Evolutionary conservation across 2,329 filamentous ascomycete species (phyloP), one percentile per base, ranked within the genome.

Genomic region (Fusarium equiseti): DNA sequence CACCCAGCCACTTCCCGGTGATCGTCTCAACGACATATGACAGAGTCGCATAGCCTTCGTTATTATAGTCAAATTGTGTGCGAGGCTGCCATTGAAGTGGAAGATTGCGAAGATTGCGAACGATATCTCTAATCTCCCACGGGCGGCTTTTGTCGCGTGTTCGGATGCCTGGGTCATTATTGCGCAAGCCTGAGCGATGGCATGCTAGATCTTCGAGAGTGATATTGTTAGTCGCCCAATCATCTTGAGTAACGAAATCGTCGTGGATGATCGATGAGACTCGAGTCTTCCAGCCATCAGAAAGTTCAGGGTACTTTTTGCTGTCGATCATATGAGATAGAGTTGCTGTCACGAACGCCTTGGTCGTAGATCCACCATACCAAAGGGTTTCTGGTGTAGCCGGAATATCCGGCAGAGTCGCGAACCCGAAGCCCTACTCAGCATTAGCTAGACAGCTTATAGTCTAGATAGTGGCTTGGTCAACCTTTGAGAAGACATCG

Each of bases 351-450:
- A 83, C 85, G 49, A 87, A 83, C 4, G 86, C 84, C 73, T 90
- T 90, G 22, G 86, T 88, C 2, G 83, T 88, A 44, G 86, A 88
- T 3, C 83, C 88, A 4, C 81, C 81, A 62, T 85, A 87, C 78
- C 86, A 89, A 5, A 89, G 79, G 0, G 87, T 89, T 31, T 84
- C 78, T 62, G 54, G 79, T 73, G 70, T 82, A 64, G 66, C 84
- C 76, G 66, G 81, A 79, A 32, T 80, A 80, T 82, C 84, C 64
- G 68, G 77, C 18, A 78, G 29, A 0, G 71, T 76, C 16, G 78
- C 75, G 27, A 66, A 70, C 5, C 78, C 78, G 43, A 35, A 42
- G 0, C 50, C 50, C 50, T 52, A 3, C 11, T 1, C 13, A 20
- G 15, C 9, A 15, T 52, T 27, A 52, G 50, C 6, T 6, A 9